A percentile compares a stretch with the other conserved stretches of the same genome.
Conservation (phyloP, 208 protist species). For the Crithidia brevicula region DNA sequence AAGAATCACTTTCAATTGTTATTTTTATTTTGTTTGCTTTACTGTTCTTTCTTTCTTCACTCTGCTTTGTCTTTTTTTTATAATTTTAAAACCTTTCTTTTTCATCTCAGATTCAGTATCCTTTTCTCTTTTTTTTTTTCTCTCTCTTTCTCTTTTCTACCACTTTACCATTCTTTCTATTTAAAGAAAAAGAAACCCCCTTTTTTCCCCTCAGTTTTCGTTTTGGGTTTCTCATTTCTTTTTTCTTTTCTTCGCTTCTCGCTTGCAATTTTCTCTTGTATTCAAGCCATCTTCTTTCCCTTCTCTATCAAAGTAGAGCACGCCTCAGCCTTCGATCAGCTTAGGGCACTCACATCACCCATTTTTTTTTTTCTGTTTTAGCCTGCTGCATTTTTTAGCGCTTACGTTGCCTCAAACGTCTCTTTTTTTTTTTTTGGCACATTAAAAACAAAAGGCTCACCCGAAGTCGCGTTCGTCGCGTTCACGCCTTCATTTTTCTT, state of each 20-base stretch:
- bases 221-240: background rate
- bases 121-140: constrained; percentile 16
- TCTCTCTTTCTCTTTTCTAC: background rate
- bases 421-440: background rate
- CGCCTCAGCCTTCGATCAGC: background rate
- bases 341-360: background rate
- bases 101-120: constrained; percentile 8
- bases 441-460: background rate
- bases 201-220: constrained; percentile 24
- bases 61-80: background rate
- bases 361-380: background rate
- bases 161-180: too few species aligned
- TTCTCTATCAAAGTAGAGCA: constrained; percentile 9
- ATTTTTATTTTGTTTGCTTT: background rate
- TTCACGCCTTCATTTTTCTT: constrained; percentile 18
- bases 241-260: background rate
- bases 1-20: constrained; percentile 10
- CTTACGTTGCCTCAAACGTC: constrained; percentile 1
- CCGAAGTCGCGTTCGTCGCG: constrained; percentile 3
- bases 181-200: too few species aligned
- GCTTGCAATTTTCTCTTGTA: background rate
- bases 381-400: constrained; percentile 12
- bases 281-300: background rate
- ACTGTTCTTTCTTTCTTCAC: background rate
- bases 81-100: constrained; percentile 8